Evolutionary conservation across 768 basidiomycete species (phyloP), one percentile per base, ranked within the genome.

Genomic region (Lyophyllum atratum): DNA sequence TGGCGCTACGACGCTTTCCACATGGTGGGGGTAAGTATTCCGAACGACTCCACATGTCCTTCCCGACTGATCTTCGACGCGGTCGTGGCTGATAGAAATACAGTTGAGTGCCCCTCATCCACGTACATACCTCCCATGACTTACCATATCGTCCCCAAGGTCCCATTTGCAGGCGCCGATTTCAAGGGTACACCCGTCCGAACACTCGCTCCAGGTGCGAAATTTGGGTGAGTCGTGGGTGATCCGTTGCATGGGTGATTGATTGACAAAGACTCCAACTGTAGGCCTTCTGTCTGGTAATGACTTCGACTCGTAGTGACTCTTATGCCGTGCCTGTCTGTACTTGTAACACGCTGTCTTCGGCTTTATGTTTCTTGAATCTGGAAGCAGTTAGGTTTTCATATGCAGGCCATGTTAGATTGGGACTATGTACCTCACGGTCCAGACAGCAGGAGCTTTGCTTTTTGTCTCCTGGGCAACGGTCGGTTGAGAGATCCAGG

Each of bases 21-120:
- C 45, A 12, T 77, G 76, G 74, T 75, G 74, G 74, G 74, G 73
- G 66, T 71, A 59, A 66, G 68, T 66, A 15, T 15, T 48, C 29
- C 9, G 14, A 8, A 29, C 15, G 2, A 28, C 12, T 10, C 21
- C 10, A 29, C 24, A 11, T 26, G 19, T 44, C 47, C n/a, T 9
- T 10, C 15, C 12, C 10, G 8, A 37, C 33, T 26, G 4, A 52
- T 17, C 24, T 49, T 31, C 29, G 29, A 31, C 34, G 14, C 14
- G 6, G 4, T 15, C 34, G 6, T 33, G 11, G 10, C 37, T 45
- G 1, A 8, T 34, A 62, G 61, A 19, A 71, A 71, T 34, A 68
- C 67, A 42, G 69, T n/a, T 70, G 49, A 14, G 51, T 49, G 37
- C 24, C 22, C 19, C 19, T 11, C 2, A 12, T 52, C 17, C 12